Conservation (phyloP, 139 green algal species). For the Chlamydomonas incerta region DNA sequence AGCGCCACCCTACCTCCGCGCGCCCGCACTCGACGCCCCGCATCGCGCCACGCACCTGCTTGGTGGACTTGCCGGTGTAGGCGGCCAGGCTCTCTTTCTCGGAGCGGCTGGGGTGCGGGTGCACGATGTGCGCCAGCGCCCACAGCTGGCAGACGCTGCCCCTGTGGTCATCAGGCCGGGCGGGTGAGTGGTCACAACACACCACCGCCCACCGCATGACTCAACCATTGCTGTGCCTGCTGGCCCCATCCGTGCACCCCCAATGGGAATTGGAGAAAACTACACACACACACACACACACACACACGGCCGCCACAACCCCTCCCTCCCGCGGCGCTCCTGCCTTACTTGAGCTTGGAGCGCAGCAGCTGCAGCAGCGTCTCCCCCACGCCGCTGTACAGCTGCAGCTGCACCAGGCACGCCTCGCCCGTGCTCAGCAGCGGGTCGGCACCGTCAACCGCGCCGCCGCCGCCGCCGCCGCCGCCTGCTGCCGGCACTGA, state of each 20-base stretch:
- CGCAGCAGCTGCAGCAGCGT: neutral
- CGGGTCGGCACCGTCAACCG: neutral
- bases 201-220: no score
- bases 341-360: neutral
- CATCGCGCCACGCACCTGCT: constrained; percentile 36
- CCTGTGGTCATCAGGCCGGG: no score
- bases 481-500: no score
- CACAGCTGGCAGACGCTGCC: constrained; percentile 45
- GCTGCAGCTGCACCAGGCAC: neutral
- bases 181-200: no score
- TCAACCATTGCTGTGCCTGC: no score
- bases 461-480: neutral
- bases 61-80: constrained; percentile 44
- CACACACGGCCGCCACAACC: no score
- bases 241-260: no score
- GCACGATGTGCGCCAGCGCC: constrained; percentile 40
- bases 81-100: constrained; percentile 34
- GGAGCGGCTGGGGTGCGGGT: constrained; percentile 24
- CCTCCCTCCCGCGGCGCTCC: neutral
- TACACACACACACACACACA: neutral
- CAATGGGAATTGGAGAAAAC: no score
- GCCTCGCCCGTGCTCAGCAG: neutral
- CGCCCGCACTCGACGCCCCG: no score
- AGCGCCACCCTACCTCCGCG: no score
- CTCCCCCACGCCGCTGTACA: neutral